Conservation (phyloP, 2,329 filamentous ascomycete species). For the Fusarium mangiferae region DNA sequence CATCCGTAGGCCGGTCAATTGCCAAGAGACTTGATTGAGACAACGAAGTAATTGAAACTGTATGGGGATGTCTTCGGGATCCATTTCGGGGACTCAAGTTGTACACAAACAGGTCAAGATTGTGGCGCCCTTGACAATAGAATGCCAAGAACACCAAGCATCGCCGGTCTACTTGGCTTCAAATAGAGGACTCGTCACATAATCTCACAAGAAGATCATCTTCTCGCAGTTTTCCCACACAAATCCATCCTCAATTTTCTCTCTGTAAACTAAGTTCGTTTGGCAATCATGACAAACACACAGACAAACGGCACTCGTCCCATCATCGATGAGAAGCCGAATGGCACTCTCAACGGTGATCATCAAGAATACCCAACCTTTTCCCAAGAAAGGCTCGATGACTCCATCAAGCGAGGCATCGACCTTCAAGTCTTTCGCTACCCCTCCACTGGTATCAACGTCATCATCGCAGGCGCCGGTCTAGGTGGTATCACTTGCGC, state of each 20-base stretch:
- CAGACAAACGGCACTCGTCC: neutral
- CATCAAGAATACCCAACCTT: neutral
- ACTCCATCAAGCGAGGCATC: neutral
- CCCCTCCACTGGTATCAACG: conserved; percentile 19
- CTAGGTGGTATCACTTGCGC: conserved; percentile 16
- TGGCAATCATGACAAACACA: neutral
- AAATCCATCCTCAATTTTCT: accelerated
- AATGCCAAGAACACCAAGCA: neutral
- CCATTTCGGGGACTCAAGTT: conserved; percentile 8
- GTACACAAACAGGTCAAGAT: neutral
- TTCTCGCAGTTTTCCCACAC: accelerated
- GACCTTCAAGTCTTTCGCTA: conserved; percentile 27
- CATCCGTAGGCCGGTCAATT: too few relatives aligned
- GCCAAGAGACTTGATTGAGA: neutral
- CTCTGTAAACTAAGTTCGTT: neutral
- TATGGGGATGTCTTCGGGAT: conserved; percentile 11
- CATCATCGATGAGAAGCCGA: neutral
- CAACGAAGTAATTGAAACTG: accelerated
- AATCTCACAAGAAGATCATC: neutral
- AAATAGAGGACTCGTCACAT: neutral
- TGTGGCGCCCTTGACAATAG: neutral
- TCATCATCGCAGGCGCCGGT: conserved; percentile 25
- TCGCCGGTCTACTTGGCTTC: neutral
- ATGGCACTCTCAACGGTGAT: neutral
- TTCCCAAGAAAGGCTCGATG: neutral